Conservation (phyloP, 2,329 filamentous ascomycete species). For the Achaetomium macrosporum region DNA sequence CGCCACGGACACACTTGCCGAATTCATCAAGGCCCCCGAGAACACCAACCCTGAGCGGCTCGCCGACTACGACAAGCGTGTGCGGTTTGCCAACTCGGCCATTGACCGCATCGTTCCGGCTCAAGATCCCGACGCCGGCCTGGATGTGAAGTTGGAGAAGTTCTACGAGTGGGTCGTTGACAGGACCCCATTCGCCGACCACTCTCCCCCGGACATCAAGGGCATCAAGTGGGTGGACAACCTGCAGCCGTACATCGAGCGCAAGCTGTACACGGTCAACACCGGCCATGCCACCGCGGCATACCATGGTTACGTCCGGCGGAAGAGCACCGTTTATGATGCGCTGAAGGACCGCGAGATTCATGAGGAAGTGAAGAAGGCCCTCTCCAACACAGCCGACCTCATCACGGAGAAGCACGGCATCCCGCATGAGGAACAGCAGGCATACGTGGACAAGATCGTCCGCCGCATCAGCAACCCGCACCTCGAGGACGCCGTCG, state of each 20-base stretch:
- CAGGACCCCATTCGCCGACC: constrained; percentile 70
- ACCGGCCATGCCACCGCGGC: constrained; percentile 93
- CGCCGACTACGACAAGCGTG: constrained; percentile 63
- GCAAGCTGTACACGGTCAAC: constrained; percentile 99
- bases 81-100: constrained; percentile 92
- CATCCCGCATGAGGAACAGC: constrained; percentile 69
- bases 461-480: constrained; percentile 90
- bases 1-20: constrained; percentile 81
- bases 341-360: constrained; percentile 77
- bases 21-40: constrained; percentile 67
- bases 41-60: constrained; percentile 66
- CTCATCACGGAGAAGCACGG: constrained; percentile 84
- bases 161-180: constrained; percentile 99
- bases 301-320: constrained; percentile 85
- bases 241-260: constrained; percentile 93
- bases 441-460: constrained; percentile 86
- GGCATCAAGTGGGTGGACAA: constrained; percentile 92
- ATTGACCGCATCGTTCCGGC: constrained; percentile 97
- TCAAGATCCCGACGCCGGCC: constrained; percentile 70
- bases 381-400: constrained; percentile 76
- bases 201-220: constrained; percentile 66
- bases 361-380: constrained; percentile 69
- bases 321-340: constrained; percentile 85
- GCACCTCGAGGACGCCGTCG: constrained; percentile 83
- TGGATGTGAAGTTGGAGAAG: constrained; percentile 94